A percentile compares a stretch with the other conserved stretches of the same genome.
Conservation (phyloP, 2,329 filamentous ascomycete genomes). For the Zymoseptoria brevis region DNA sequence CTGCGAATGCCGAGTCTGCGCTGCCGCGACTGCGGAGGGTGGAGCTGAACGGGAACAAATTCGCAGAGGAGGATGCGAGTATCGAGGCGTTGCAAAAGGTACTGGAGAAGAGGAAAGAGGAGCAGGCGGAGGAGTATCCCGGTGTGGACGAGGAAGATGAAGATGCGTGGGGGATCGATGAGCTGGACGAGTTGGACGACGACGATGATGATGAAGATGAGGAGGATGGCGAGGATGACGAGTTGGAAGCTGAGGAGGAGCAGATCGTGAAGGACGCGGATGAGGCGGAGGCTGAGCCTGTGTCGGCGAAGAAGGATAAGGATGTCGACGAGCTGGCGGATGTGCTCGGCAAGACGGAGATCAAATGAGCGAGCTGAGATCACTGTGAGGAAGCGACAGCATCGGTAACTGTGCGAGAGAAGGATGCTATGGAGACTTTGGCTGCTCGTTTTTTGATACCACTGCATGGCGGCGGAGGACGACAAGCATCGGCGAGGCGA, state of each 20-base stretch:
- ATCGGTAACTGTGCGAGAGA: neutral
- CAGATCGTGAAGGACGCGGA: constrained; percentile 62
- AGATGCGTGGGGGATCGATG: constrained; percentile 77
- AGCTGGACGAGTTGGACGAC: constrained; percentile 77
- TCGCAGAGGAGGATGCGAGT: constrained; percentile 72
- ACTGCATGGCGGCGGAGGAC: neutral
- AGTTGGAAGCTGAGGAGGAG: constrained; percentile 58
- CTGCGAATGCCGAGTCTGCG: constrained; percentile 48
- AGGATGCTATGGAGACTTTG: neutral
- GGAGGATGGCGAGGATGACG: constrained; percentile 53
- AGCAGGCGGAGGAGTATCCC: constrained; percentile 45
- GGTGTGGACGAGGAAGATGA: constrained; percentile 60
- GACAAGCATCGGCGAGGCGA: neutral
- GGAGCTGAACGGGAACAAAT: constrained; percentile 94
- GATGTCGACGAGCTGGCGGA: constrained; percentile 75
- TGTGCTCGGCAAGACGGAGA: constrained; percentile 61
- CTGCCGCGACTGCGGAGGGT: constrained; percentile 75
- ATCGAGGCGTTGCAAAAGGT: constrained; percentile 58
- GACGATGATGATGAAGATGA: constrained; percentile 52
- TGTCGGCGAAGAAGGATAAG: constrained; percentile 62
- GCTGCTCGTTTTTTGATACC: neutral
- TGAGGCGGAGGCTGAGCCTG: constrained; percentile 64
- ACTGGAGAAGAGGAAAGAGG: constrained; percentile 45
- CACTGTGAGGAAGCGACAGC: neutral
- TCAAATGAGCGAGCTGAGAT: constrained; percentile 21